Percentiles rank a stretch among this genome's conserved stretches.
Evolutionary conservation across 1,284 basidiomycete species (phyloP).

Genomic region (Ceratorhiza oryzae-sativae): DNA sequence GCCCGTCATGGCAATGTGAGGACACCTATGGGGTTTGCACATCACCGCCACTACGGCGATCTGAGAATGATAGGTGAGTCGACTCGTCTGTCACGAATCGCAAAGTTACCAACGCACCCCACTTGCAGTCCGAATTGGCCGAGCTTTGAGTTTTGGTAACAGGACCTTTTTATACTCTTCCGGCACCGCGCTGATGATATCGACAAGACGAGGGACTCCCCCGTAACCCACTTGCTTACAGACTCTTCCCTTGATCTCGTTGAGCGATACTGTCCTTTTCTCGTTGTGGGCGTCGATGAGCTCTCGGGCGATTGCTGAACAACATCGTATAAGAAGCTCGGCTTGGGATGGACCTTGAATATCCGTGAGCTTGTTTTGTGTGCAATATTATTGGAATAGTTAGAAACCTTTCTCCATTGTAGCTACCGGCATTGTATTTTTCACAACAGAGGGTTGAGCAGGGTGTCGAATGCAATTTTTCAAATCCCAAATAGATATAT

Average conservation of each 20-base stretch:
- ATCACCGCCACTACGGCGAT: conserved; percentile 99
- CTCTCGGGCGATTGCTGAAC: conserved; percentile 93
- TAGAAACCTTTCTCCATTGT: conserved; percentile 26
- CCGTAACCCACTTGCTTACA: conserved; percentile 90
- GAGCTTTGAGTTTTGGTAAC: conserved; percentile 88
- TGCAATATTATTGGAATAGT: background rate
- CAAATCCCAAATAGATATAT: background rate
- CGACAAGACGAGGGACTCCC: conserved; percentile 91
- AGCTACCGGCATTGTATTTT: conserved; percentile 29
- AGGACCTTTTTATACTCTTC: conserved; percentile 95
- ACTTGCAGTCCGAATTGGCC: conserved; percentile 97
- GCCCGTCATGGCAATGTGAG: conserved; percentile 99
- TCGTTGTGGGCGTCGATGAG: conserved; percentile 90
- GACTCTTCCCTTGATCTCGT: conserved; percentile 84
- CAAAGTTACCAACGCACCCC: conserved; percentile 67
- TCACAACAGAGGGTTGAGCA: background rate
- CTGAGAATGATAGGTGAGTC: conserved; percentile 53
- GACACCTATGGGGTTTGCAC: conserved; percentile 99
- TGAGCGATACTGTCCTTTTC: conserved; percentile 80
- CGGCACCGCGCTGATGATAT: conserved; percentile 98
- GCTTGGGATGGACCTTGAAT: conserved; percentile 68
- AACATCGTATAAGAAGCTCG: conserved; percentile 88
- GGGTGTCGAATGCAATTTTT: background rate
- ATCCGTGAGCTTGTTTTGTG: background rate
- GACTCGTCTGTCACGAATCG: conserved; percentile 36